Evolutionary conservation across 1,284 basidiomycete species (phyloP), one percentile per base, ranked within the genome.

Genomic region (Golubevia sp.): DNA sequence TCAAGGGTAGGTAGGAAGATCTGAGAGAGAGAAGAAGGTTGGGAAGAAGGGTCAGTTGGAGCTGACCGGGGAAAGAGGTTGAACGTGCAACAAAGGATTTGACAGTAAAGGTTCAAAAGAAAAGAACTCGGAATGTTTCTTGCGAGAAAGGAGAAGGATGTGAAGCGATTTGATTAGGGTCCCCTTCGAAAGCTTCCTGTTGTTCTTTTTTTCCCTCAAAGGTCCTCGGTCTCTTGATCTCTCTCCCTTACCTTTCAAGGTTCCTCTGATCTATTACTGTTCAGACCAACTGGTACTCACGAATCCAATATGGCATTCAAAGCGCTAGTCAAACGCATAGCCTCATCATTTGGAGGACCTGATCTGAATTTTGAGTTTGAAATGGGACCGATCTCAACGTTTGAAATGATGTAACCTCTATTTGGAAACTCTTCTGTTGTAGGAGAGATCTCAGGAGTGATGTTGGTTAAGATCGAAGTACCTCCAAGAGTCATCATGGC

Each of bases 361-460:
- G 94, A 90, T 80, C 94, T 95, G 87, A 97, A 98, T 73, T 89
- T 90, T 0, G 94, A 90, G 8, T 93, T 95, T 84, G 92, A 97
- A 59, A 97, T 88, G 0, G 96, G 92, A 0, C 94, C 91, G 0
- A 99, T 88, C 82, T 99, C 96, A 66, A 97, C 86, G 81, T 97
- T 92, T 2, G 91, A 91, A 44, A 76, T 58, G 34, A n/a, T n/a
- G n/a, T n/a, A 34, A 34, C 30, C 30, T 34, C 11, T 34, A 34
- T 34, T 11, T 34, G 30, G 30, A 34, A 5, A 5, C 11, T 11
- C 11, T 34, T 34, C 30, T 11, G 30, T 34, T 11, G 4, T 34
- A 11, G 30, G 11, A 5, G 30, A 3, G 30, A 34, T 34, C 11
- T 34, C 30, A 34, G 30, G 30, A 5, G 5, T 34, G 30, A 34